Percentiles rank a stretch among this genome's conserved stretches.
These are phyloP conservation scores for Moesziomyces aphidis DNA, from an alignment of 1,284 basidiomycete species.

Conservation along the genomic window DNA sequence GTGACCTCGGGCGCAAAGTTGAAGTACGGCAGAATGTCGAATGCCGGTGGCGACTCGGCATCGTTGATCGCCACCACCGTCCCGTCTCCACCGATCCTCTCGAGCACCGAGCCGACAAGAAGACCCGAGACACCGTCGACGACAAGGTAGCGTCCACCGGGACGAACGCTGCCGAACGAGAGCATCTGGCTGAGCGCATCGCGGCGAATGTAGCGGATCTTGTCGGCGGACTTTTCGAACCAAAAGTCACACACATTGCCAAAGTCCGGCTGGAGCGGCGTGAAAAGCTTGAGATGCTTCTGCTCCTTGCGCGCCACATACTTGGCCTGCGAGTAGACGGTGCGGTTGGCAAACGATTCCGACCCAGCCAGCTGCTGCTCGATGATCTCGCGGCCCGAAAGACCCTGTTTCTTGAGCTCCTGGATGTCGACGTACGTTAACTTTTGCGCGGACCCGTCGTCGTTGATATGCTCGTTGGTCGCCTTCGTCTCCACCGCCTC, in stretches of 20 bases:
- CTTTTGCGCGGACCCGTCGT: slow-evolving; percentile 62
- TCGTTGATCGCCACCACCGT: slow-evolving; percentile 87
- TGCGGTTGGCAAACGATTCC: slow-evolving; percentile 58
- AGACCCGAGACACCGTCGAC: slow-evolving; percentile 90
- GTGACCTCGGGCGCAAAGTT: slow-evolving; percentile 70
- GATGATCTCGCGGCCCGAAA: slow-evolving; percentile 64
- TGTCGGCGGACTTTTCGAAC: slow-evolving; percentile 75
- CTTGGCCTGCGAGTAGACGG: slow-evolving; percentile 64
- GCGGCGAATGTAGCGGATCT: slow-evolving; percentile 84
- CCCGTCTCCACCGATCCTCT: slow-evolving; percentile 77
- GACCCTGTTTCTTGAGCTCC: slow-evolving; percentile 63
- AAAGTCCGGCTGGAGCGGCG: slow-evolving; percentile 86
- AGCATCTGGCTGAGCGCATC: slow-evolving; percentile 91
- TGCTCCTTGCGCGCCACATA: slow-evolving; percentile 64
- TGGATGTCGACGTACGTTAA: slow-evolving; percentile 66
- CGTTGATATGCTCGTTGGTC: slow-evolving; percentile 67
- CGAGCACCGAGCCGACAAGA: slow-evolving; percentile 84
- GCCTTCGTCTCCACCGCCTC: slow-evolving; percentile 61
- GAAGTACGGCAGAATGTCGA: slow-evolving; percentile 87
- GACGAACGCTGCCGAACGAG: slow-evolving; percentile 82
- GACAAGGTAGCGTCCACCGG: slow-evolving; percentile 86
- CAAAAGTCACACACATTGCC: slow-evolving; percentile 91
- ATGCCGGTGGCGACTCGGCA: slow-evolving; percentile 90
- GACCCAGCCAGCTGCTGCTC: slow-evolving; percentile 57
- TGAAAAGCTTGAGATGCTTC: slow-evolving; percentile 84